A percentile compares a stretch with the other conserved stretches of the same genome.
Evolutionary conservation across 345 rosid genomes (phyloP).

Genomic region (Dovyalis caffra): DNA sequence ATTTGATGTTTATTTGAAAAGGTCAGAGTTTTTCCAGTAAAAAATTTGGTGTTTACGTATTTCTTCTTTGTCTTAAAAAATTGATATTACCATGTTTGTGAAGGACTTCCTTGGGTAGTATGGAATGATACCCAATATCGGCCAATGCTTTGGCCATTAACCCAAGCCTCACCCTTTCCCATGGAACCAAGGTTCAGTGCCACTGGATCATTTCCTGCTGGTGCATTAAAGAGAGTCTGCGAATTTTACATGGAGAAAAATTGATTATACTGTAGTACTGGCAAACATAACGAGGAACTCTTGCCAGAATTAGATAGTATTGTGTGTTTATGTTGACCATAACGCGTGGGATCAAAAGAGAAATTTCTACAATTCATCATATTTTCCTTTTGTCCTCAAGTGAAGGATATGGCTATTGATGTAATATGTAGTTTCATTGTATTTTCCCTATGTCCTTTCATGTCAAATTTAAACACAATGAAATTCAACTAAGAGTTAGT

Average conservation of each 20-base stretch:
- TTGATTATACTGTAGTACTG: not conserved
- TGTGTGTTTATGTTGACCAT: not conserved
- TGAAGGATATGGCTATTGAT: not conserved
- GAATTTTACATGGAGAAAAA: slow-evolving; percentile 8
- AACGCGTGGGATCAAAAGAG: not conserved
- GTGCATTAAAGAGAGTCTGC: slow-evolving; percentile 63
- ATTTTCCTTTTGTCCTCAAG: not conserved
- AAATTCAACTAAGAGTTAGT: slow-evolving; percentile 1
- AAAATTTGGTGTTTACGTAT: not conserved
- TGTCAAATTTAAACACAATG: not conserved
- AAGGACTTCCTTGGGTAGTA: slow-evolving; percentile 51
- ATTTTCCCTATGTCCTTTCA: not conserved
- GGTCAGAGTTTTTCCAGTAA: not conserved
- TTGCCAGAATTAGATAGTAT: not conserved
- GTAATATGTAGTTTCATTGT: not conserved
- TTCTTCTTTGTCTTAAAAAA: too few species aligned
- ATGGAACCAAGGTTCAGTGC: slow-evolving; percentile 60
- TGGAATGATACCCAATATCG: slow-evolving; percentile 71
- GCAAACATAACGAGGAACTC: not conserved
- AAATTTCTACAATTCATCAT: not conserved
- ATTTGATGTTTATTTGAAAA: not conserved
- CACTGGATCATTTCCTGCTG: slow-evolving; percentile 55
- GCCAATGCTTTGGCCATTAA: slow-evolving; percentile 77
- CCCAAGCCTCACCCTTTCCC: slow-evolving; percentile 90
- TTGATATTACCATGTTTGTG: slow-evolving; percentile 58